A percentile compares a stretch with the other conserved stretches of the same genome.
These are phyloP conservation scores for Geosmithia flava DNA, from an alignment of 2,329 filamentous ascomycete genomes.

Conservation along the genomic window DNA sequence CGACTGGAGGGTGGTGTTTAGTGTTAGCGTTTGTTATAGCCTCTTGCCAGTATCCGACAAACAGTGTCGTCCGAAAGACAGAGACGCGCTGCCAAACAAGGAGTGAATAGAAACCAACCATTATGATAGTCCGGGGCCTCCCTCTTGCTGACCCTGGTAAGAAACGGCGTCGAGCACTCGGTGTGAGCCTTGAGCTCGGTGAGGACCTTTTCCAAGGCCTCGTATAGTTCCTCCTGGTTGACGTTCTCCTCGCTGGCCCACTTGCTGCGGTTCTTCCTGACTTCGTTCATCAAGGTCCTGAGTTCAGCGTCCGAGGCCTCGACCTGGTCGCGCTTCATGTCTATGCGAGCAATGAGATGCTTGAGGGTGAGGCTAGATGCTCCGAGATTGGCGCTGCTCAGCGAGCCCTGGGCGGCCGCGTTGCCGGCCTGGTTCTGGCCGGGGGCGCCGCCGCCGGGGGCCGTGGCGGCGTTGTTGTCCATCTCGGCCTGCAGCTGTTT, in stretches of 20 bases:
- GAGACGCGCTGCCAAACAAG: no score
- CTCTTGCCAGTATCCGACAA: no score
- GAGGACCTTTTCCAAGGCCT: constrained; percentile 90
- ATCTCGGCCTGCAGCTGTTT: constrained; percentile 94
- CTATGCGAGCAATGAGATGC: constrained; percentile 91
- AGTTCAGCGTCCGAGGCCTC: constrained; percentile 87
- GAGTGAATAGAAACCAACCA: constrained; percentile 54
- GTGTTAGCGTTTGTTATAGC: constrained; percentile 8
- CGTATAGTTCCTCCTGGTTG: constrained; percentile 94
- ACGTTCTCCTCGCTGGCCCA: constrained; percentile 98
- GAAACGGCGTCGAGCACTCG: constrained; percentile 92
- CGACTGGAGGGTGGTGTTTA: constrained; percentile 38
- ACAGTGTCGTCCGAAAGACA: no score
- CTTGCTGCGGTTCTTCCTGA: constrained; percentile 94
- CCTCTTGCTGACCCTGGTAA: constrained; percentile 90
- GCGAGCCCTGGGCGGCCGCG: constrained; percentile 51
- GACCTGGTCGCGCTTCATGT: constrained; percentile 82
- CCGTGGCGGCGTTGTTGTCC: constrained; percentile 49
- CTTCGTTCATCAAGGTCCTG: constrained; percentile 87
- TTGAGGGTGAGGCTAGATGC: constrained; percentile 93
- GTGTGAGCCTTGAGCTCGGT: constrained; percentile 95
- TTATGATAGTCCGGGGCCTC: constrained; percentile 94
- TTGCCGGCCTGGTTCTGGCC: constrained; percentile 34
- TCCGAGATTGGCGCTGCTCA: constrained; percentile 89
- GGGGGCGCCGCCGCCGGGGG: constrained; percentile 33